Conservation (phyloP, 148 eudicot species). For the Persicaria maculosa region DNA sequence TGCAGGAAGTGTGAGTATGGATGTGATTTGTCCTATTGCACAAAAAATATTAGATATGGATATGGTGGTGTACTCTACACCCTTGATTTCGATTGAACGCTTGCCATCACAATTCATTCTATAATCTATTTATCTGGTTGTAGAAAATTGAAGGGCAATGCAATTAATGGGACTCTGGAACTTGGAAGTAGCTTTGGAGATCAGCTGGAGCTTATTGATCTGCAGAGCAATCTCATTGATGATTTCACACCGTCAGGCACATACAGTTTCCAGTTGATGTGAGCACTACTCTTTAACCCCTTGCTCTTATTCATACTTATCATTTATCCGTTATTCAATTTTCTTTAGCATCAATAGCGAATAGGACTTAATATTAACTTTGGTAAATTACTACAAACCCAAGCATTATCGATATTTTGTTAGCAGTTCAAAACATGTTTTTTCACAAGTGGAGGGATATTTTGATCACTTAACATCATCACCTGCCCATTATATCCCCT, state of each 20-base stretch:
- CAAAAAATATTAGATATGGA: too few relatives aligned
- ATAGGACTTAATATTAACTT: too few relatives aligned
- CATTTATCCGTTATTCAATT: too few relatives aligned
- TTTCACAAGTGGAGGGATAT: too few relatives aligned
- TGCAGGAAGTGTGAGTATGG: constrained; percentile 59
- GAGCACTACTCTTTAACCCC: constrained; percentile 14
- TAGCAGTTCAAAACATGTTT: too few relatives aligned
- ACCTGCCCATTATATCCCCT: too few relatives aligned
- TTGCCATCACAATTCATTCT: neutral
- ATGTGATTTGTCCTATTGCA: too few relatives aligned
- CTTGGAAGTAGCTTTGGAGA: constrained; percentile 29
- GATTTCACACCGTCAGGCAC: constrained; percentile 13
- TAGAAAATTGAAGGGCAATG: constrained; percentile 38
- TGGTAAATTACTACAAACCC: too few relatives aligned
- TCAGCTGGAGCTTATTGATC: constrained; percentile 41
- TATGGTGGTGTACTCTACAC: neutral
- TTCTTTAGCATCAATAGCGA: too few relatives aligned
- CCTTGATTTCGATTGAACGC: neutral
- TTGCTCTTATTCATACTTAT: neutral
- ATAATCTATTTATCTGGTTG: neutral
- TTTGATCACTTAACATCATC: too few relatives aligned
- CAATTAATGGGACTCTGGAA: constrained; percentile 30
- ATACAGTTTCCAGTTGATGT: constrained; percentile 32
- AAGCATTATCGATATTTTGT: too few relatives aligned
- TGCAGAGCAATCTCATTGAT: constrained; percentile 31